Evolutionary conservation across 495 filamentous ascomycete species (phyloP).

Genomic region (Thozetella sp.): DNA sequence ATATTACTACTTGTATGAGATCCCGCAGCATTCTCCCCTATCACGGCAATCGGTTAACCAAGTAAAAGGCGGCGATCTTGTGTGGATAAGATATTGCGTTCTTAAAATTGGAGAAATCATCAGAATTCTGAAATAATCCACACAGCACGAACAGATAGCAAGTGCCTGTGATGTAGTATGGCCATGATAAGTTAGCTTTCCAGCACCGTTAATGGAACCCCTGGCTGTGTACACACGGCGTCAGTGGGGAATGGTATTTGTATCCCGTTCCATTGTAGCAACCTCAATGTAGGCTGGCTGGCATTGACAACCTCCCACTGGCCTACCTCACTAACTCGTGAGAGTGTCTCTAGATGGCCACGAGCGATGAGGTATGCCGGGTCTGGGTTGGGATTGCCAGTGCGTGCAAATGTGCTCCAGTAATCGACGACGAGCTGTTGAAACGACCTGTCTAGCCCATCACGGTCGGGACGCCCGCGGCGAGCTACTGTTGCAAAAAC

Average conservation of each 20-base stretch:
- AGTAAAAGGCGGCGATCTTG: too few species aligned
- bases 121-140: too few species aligned
- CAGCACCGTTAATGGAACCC: slow-evolving; percentile 16
- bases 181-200: too few species aligned
- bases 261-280: slow-evolving; percentile 25
- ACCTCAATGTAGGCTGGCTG: slow-evolving; percentile 12
- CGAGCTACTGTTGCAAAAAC: slow-evolving; percentile 30
- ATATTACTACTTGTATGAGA: too few species aligned
- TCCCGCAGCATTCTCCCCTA: too few species aligned
- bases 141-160: too few species aligned
- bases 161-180: too few species aligned
- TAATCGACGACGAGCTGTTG: slow-evolving; percentile 24
- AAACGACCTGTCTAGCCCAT: slow-evolving; percentile 23
- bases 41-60: too few species aligned
- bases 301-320: slow-evolving; percentile 19
- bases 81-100: too few species aligned
- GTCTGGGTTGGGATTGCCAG: slow-evolving; percentile 22
- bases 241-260: slow-evolving; percentile 18
- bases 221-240: slow-evolving; percentile 21
- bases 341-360: slow-evolving; percentile 17
- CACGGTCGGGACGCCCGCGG: slow-evolving; percentile 19
- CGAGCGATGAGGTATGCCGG: slow-evolving; percentile 13
- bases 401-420: slow-evolving; percentile 23
- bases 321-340: slow-evolving; percentile 14
- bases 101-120: too few species aligned